phyloP scores from a whole-genome alignment of 78 protist genomes.

The Protostelium mycophagum region DNA sequence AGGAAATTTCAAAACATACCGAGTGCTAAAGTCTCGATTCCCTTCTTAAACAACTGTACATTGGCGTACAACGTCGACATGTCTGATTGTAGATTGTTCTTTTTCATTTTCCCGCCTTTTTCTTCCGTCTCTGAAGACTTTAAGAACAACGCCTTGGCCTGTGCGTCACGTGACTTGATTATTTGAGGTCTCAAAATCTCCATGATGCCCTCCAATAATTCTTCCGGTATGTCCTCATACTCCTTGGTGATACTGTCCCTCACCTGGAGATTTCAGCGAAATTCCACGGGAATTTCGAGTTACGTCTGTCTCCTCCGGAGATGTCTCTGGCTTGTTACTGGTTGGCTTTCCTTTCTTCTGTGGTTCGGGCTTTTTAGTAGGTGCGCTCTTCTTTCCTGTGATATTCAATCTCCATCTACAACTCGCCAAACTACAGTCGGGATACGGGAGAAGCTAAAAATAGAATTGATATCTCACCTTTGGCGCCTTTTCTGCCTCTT shows the following conservation, averaged over 20 bases:
- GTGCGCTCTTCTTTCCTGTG: neutral
- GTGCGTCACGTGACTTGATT: slow-evolving; percentile 24
- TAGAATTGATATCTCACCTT: neutral
- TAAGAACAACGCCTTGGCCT: slow-evolving; percentile 12
- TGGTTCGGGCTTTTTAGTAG: neutral
- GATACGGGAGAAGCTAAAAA: no score
- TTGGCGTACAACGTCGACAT: slow-evolving; percentile 19
- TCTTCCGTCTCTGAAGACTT: neutral
- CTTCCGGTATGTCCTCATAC: slow-evolving; percentile 44
- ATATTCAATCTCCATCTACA: no score
- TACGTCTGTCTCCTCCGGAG: neutral
- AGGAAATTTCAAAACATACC: neutral
- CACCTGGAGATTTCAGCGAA: neutral
- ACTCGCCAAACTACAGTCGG: no score
- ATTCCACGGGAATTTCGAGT: neutral
- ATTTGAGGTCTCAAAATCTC: slow-evolving; percentile 45
- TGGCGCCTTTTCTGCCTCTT: neutral
- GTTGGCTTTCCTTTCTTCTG: neutral
- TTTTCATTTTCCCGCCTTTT: slow-evolving; percentile 12
- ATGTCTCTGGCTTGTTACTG: neutral
- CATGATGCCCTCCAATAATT: slow-evolving; percentile 24
- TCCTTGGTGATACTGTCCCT: slow-evolving; percentile 11
- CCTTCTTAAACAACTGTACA: slow-evolving; percentile 29
- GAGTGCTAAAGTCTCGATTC: slow-evolving; percentile 16
- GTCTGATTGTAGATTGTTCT: neutral